Conservation (phyloP, 345 rosid genomes). For the Populus alba region DNA sequence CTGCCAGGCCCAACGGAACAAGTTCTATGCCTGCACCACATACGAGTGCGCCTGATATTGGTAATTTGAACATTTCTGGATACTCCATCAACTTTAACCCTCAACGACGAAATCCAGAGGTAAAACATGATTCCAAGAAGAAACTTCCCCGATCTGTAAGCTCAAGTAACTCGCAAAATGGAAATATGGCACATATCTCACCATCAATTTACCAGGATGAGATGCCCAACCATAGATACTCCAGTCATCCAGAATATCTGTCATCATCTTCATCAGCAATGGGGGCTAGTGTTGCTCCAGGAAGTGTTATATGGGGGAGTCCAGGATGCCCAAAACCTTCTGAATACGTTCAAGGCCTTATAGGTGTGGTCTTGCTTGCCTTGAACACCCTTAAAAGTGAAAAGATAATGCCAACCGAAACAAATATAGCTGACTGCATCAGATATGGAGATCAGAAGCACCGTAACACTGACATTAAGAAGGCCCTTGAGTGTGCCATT, state of each 20-base stretch:
- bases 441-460: slow-evolving; percentile 67
- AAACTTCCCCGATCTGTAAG: slow-evolving; percentile 13
- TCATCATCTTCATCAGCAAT: slow-evolving; percentile 18
- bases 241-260: slow-evolving; percentile 17
- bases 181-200: slow-evolving; percentile 12
- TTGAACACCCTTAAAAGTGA: slow-evolving; percentile 69
- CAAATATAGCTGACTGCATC: slow-evolving; percentile 70
- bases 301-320: slow-evolving; percentile 43
- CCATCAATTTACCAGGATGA: slow-evolving; percentile 10
- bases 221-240: slow-evolving; percentile 13
- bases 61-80: slow-evolving; percentile 25
- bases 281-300: slow-evolving; percentile 8
- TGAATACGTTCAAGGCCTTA: slow-evolving; percentile 73
- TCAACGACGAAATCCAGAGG: slow-evolving; percentile 25
- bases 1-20: slow-evolving; percentile 24
- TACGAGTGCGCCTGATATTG: slow-evolving; percentile 29
- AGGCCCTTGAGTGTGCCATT: slow-evolving; percentile 66
- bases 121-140: slow-evolving; percentile 19
- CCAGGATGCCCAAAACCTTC: slow-evolving; percentile 54
- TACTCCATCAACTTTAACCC: slow-evolving; percentile 15
- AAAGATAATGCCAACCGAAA: slow-evolving; percentile 68
- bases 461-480: slow-evolving; percentile 53
- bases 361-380: slow-evolving; percentile 72
- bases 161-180: slow-evolving; percentile 24
- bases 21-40: slow-evolving; percentile 6